A percentile compares a stretch with the other conserved stretches of the same genome.
phyloP scores from a whole-genome alignment of 441 rosid genomes.

The Gossypium lobatum region DNA sequence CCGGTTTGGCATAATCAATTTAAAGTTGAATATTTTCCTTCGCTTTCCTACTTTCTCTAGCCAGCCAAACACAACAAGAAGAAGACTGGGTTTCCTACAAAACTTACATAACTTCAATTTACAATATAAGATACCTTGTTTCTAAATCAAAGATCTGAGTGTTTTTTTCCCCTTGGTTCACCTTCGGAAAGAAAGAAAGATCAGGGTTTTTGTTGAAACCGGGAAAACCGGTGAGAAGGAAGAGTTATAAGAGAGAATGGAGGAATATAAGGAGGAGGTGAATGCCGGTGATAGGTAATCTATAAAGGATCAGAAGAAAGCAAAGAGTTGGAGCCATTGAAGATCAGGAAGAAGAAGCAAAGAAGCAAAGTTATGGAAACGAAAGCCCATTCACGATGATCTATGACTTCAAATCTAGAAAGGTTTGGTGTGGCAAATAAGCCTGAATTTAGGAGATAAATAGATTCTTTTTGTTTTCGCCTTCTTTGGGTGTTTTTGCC shows the following conservation, averaged over 20 bases:
- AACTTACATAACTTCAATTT: neutral
- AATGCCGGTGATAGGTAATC: conserved; percentile 55
- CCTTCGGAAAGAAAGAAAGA: neutral
- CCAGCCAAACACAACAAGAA: neutral
- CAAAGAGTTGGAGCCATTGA: conserved; percentile 39
- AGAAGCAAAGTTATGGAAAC: conserved; percentile 7
- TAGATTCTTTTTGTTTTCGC: neutral
- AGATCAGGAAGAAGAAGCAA: conserved; percentile 6
- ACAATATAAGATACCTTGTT: neutral
- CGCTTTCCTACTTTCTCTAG: neutral
- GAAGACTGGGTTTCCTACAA: neutral
- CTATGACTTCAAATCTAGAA: neutral
- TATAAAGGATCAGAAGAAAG: conserved; percentile 36
- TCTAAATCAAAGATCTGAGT: neutral
- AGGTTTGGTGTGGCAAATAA: neutral
- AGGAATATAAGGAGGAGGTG: conserved; percentile 75
- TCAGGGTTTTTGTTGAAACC: conserved; percentile 9
- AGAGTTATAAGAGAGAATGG: conserved; percentile 74
- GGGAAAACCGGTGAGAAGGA: conserved; percentile 1
- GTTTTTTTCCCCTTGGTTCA: neutral
- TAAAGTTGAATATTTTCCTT: neutral
- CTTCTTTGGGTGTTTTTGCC: neutral
- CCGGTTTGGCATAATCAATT: neutral
- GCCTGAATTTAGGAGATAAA: conserved; percentile 10
- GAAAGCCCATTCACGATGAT: conserved; percentile 45